Percentiles rank a stretch among this genome's conserved stretches.
These are phyloP conservation scores for Mycotypha africana DNA, from an alignment of 371 early-diverging fungal species.

Conservation along the genomic window DNA sequence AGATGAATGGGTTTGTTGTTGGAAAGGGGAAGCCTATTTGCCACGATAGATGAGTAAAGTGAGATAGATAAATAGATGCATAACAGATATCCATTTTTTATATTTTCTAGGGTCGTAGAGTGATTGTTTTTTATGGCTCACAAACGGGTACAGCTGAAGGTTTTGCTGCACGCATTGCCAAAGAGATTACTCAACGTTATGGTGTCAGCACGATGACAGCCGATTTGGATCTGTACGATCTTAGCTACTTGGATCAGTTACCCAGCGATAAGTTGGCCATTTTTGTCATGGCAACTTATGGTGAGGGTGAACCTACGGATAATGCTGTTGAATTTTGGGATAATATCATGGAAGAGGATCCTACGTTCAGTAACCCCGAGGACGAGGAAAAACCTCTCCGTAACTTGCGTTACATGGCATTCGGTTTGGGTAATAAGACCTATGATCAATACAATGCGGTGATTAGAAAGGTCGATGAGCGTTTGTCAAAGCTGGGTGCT, in stretches of 20 bases:
- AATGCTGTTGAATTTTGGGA: slow-evolving; percentile 89
- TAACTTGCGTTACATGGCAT: slow-evolving; percentile 71
- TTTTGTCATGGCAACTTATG: slow-evolving; percentile 89
- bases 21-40: too few species aligned
- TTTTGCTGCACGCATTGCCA: slow-evolving; percentile 81
- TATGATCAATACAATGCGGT: slow-evolving; percentile 95
- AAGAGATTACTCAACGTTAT: slow-evolving; percentile 72
- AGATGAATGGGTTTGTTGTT: too few species aligned
- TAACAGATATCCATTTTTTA: too few species aligned
- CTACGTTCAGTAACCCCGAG: slow-evolving; percentile 54
- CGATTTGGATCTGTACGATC: slow-evolving; percentile 86
- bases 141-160: slow-evolving; percentile 98
- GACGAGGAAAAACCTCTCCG: slow-evolving; percentile 47
- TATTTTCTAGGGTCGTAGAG: slow-evolving; percentile 50
- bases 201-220: slow-evolving; percentile 72
- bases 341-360: slow-evolving; percentile 58
- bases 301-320: slow-evolving; percentile 92
- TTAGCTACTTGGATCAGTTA: slow-evolving; percentile 65
- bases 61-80: too few species aligned
- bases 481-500: slow-evolving; percentile 71
- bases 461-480: slow-evolving; percentile 59
- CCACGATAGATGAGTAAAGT: too few species aligned
- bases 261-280: slow-evolving; percentile 61
- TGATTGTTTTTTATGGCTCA: slow-evolving; percentile 87
- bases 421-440: slow-evolving; percentile 96